Base-by-base conservation (phyloP, 2,329 filamentous ascomycete genomes). In the Phyllosticta citrichinensis region DNA sequence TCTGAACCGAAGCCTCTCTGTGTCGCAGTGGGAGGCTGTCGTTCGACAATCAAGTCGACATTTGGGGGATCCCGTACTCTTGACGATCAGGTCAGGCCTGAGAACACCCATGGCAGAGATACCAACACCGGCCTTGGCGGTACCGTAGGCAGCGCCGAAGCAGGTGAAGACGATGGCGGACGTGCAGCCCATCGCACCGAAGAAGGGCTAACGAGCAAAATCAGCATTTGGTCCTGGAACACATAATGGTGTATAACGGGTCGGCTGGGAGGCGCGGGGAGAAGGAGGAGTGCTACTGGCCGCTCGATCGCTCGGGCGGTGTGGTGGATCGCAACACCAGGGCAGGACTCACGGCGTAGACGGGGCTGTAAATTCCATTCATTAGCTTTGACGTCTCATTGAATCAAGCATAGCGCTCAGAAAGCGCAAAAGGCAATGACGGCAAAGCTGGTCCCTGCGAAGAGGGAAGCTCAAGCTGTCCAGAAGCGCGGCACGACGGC, bases 51-150 rank as follows among this genome's bases (percentile, higher is more conserved):
- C 19, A 12, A 12, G 24, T 55, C 33, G 35, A 35, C 40, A n/a
- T 58, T 19, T 47, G 35, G 68, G 27, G 56, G 62, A 52, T n/a
- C 79, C 79, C 91, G 73, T 87, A 97, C 94, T 97, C 88, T 97
- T 97, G 77, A 99, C 93, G 77, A 97, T 97, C 78, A 97, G 81
- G 77, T 99, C 94, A 76, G 94, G 94, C 78, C 94, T 85, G 70
- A 99, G 86, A 71, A 97, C 93, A 88, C 92, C 93, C 89, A 97
- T 97, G 70, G 92, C 90, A 68, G 91, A 91, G 74, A 99, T 96
- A 84, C 94, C 94, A 70, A 97, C 94, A 81, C 94, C 94, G 73
- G 94, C 95, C 86, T 99, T 99, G 75, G 94, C 94, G 69, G 94
- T 99, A 79, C 94, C 94, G 80, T 97, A 99, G 69, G 94, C 91